These are phyloP conservation scores for Euphorbia celastroides DNA, from an alignment of 441 rosid genomes.

Conservation along the genomic window DNA sequence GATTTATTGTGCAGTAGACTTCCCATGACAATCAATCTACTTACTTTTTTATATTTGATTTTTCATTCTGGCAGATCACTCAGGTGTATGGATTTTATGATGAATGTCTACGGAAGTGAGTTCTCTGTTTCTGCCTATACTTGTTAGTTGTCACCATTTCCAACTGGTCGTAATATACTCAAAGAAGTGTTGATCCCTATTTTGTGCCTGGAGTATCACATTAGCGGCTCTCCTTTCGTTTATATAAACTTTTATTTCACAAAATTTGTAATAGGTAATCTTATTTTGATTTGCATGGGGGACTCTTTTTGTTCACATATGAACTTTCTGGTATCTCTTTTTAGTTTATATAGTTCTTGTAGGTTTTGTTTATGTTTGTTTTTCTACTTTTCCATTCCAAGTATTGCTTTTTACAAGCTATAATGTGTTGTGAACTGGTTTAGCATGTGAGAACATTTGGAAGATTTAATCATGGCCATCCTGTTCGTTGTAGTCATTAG, in stretches of 20 bases:
- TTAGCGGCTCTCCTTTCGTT: not conserved
- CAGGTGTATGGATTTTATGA: constrained; percentile 95
- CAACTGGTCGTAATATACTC: not conserved
- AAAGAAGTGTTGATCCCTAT: not conserved
- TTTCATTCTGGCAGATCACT: constrained; percentile 58
- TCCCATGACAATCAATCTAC: not conserved
- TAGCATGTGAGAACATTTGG: not conserved
- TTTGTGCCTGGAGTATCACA: not conserved
- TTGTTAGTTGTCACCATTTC: not conserved
- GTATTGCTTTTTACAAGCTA: not conserved
- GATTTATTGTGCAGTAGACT: constrained; percentile 13
- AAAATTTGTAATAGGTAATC: not conserved
- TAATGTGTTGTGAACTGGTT: not conserved
- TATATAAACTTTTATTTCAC: not conserved
- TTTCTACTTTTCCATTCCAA: not conserved
- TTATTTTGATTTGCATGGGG: not conserved
- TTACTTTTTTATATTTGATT: constrained; percentile 22
- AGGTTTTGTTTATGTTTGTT: not conserved
- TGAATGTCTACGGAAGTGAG: constrained; percentile 95
- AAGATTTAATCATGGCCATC: not conserved
- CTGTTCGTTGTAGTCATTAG: not conserved
- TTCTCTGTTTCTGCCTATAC: constrained; percentile 17
- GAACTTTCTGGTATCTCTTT: not conserved
- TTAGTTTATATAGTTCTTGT: constrained; percentile 2
- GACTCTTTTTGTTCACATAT: not conserved